Conservation (phyloP, 2,329 filamentous ascomycete species). For the Botrytis medusae region DNA sequence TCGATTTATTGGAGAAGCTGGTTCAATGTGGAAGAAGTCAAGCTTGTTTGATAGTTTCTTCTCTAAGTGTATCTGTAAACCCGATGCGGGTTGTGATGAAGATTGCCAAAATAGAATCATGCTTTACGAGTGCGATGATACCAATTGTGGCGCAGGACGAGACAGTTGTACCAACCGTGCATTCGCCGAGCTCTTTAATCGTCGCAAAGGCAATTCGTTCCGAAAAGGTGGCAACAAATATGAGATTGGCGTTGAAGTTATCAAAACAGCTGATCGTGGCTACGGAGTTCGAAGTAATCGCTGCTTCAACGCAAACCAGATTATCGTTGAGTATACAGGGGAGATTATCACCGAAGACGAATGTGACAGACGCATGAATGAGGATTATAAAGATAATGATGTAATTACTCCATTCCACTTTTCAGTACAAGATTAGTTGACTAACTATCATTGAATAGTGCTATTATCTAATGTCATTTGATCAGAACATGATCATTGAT, state of each 20-base stretch:
- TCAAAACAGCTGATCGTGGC: constrained; percentile 85
- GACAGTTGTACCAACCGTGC: constrained; percentile 79
- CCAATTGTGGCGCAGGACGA: constrained; percentile 80
- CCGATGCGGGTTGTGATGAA: constrained; percentile 80
- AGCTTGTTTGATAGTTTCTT: constrained; percentile 72
- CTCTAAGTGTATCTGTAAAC: constrained; percentile 74
- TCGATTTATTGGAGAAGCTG: constrained; percentile 84
- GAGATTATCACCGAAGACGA: constrained; percentile 96
- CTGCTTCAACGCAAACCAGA: constrained; percentile 82
- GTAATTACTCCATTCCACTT: constrained; percentile 50
- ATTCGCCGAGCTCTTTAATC: constrained; percentile 75
- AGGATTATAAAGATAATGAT: constrained; percentile 90
- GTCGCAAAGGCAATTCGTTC: constrained; percentile 53
- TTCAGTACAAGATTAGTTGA: constrained; percentile 21
- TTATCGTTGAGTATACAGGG: constrained; percentile 97
- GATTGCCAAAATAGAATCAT: constrained; percentile 93
- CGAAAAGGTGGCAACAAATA: constrained; percentile 72
- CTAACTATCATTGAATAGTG: constrained; percentile 55
- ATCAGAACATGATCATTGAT: constrained; percentile 98
- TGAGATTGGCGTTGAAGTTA: constrained; percentile 89
- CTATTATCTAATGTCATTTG: constrained; percentile 98
- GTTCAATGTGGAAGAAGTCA: constrained; percentile 75
- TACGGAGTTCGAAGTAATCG: constrained; percentile 91
- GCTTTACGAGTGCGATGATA: constrained; percentile 93
- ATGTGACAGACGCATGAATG: constrained; percentile 89